phyloP scores from a whole-genome alignment of 2,329 filamentous ascomycete species.

The Thermoascus crustaceus region DNA sequence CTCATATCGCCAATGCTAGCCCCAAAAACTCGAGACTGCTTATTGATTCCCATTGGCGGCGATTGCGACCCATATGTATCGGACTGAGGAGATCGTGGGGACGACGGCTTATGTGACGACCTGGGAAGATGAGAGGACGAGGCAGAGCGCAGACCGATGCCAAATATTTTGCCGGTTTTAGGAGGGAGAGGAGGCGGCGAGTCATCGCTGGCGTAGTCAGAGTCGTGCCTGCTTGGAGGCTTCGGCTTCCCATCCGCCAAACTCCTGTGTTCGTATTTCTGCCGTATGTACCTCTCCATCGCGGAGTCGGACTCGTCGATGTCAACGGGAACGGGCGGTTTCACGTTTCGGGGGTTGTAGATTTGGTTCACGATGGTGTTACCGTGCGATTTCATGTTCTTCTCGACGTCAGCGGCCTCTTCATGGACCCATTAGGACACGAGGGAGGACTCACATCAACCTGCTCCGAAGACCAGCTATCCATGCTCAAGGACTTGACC shows the following conservation, averaged over 20 bases:
- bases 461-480: constrained; percentile 92
- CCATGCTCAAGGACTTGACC: constrained; percentile 98
- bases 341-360: constrained; percentile 79
- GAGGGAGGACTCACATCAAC: constrained; percentile 63
- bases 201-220: constrained; percentile 49
- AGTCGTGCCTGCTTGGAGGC: constrained; percentile 45
- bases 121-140: constrained; percentile 59
- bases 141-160: constrained; percentile 58
- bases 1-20: constrained; percentile 50
- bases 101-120: constrained; percentile 50
- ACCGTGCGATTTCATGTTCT: constrained; percentile 93
- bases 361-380: constrained; percentile 78
- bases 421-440: constrained; percentile 3
- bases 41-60: constrained; percentile 19
- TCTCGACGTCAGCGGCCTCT: constrained; percentile 68
- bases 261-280: constrained; percentile 74
- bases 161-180: constrained; percentile 53
- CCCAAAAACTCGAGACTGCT: constrained; percentile 50
- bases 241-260: constrained; percentile 41
- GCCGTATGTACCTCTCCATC: constrained; percentile 90
- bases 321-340: constrained; percentile 78
- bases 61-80: constrained; percentile 20
- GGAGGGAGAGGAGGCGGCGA: constrained; percentile 51
- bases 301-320: constrained; percentile 85
- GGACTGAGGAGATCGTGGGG: constrained; percentile 16